Evolutionary conservation across 2,329 filamentous ascomycete species (phyloP).

Genomic region (Ceratocystis lukuohia): DNA sequence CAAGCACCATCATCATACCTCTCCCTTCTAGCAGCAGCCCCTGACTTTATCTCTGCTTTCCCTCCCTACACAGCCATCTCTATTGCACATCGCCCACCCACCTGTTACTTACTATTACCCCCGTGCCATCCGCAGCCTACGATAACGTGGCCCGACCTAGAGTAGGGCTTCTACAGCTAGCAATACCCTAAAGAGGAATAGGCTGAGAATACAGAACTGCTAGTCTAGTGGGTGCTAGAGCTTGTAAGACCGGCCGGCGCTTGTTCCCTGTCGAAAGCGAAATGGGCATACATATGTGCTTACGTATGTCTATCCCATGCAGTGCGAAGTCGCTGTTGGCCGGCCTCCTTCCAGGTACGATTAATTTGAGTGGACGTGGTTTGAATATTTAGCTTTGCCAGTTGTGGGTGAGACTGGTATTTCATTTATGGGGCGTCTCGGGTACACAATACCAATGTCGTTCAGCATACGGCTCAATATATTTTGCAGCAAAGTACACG

Average conservation of each 20-base stretch:
- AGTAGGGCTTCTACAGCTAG: background rate
- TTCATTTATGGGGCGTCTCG: too few relatives aligned
- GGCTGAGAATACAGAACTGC: background rate
- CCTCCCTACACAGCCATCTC: background rate
- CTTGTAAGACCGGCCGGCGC: background rate
- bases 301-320: slow-evolving; percentile 2
- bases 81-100: background rate
- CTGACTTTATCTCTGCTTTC: too few relatives aligned
- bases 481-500: too few relatives aligned
- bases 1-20: background rate
- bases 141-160: background rate
- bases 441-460: too few relatives aligned
- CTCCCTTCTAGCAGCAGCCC: background rate
- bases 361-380: too few relatives aligned
- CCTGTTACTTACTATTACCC: background rate
- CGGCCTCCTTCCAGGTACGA: too few relatives aligned
- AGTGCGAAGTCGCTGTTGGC: background rate
- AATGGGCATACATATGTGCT: background rate
- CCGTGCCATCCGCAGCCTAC: background rate
- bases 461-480: too few relatives aligned
- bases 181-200: background rate
- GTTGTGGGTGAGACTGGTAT: too few relatives aligned
- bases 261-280: background rate
- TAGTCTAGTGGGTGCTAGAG: background rate
- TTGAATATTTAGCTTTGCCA: too few relatives aligned